Base-by-base conservation (phyloP, 2,329 filamentous ascomycete genomes). In the Pyrenochaeta sp. region DNA sequence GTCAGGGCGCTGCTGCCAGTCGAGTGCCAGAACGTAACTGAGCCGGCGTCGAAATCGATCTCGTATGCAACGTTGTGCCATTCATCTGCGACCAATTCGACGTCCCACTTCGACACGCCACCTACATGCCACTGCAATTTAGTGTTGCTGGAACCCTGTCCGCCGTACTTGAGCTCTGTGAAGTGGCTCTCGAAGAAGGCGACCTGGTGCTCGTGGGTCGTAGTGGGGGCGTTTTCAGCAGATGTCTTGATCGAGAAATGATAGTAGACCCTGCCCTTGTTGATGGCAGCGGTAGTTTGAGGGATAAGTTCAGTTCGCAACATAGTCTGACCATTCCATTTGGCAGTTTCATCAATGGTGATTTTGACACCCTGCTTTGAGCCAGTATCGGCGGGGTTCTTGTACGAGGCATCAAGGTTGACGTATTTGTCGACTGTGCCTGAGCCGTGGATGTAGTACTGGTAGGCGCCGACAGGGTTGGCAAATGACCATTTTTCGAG, bases 11-110 rank as follows among this genome's bases (percentile, higher is more conserved):
- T 81, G 14, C 79, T 77, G 39, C 87, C 88, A 29, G 85, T 87
- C 1, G 86, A 89, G 74, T 90, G 87, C 83, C 87, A 90, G 75
- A 91, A 86, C 5, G 83, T 84, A 18, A 91, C 87, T 2, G 81
- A 85, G 58, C 81, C 77, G 27, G 78, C 82, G 30, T 75, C 75
- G 64, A 91, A 92, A 77, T 91, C 80, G 55, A 90, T 90, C 69
- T 87, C 87, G 68, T 90, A 91, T 42, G 88, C 89, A 64, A 90
- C 81, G 72, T 92, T 92, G 75, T 91, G 88, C 89, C 88, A 91
- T 14, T 87, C 83, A 37, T 82, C 85, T 1, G 87, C 80, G 40
- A 80, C 80, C 71, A 88, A 87, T 57, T 83, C 79, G 2, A 81
- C 81, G 58, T 82, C 83, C 87, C 88, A 91, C 63, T 89, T 77